Base-by-base conservation (phyloP, 1,139 yeast genomes). In the Candida sanyaensis region DNA sequence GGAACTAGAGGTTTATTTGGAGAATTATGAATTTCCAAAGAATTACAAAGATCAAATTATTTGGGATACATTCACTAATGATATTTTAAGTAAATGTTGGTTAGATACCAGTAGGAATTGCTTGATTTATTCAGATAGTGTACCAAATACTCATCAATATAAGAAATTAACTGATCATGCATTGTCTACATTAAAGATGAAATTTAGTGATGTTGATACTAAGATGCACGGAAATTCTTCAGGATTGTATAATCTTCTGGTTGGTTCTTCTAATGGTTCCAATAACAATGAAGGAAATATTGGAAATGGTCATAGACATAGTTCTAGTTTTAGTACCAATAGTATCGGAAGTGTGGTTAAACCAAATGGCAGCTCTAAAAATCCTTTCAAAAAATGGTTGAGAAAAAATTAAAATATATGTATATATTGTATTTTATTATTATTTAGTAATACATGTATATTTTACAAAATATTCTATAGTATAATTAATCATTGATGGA, bases 381-480 rank as follows among this genome's bases (percentile, higher is more conserved):
- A 69, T 50, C 73, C 73, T 21, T 69, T 71, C 53, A 71, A 65
- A 53, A 69, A 68, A 54, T 71, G 75, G 75, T 63, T 70, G 43
- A 59, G 66, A 43, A 65, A 59, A 47, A 46, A 29, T 41, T 44
- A 17, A 44, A 17, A 17, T 17, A 17, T 17, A 17, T 17, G 3
- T 17, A 3, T 17, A 17, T 17, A 17, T 17, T 17, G 21, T 3
- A n/a, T 3, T 17, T 17, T 17, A 3, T 17, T 17, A 17, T 17
- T 17, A 17, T 17, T 17, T 17, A 17, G 21, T 17, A 17, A 17
- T 17, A 3, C 3, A 17, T 17, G 21, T 17, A 17, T 26, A 26
- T 17, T 17, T 17, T 17, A 17, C 21, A 17, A 17, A 3, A n/a
- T n/a, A n/a, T n/a, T n/a, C n/a, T 17, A 17, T 3, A 2, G 21